phyloP scores from a whole-genome alignment of 1,139 yeast species.

The Geotrichum reessii region DNA sequence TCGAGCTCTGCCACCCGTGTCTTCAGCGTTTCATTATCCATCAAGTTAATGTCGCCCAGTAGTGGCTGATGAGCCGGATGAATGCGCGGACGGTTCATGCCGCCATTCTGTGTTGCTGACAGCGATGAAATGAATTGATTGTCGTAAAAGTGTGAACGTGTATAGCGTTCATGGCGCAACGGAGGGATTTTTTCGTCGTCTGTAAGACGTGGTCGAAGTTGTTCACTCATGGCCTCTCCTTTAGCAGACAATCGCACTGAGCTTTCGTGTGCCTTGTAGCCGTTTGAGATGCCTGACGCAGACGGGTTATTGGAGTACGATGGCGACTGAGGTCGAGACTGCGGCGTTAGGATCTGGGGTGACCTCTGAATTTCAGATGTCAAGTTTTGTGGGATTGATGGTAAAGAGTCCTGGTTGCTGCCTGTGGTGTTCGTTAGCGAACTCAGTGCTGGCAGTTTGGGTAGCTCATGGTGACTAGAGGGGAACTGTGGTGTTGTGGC shows the following conservation, averaged over 20 bases:
- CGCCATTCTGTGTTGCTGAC: constrained; percentile 1
- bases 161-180: constrained; percentile 20
- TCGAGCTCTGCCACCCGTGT: constrained; percentile 52
- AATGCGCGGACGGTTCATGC: constrained; percentile 16
- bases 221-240: constrained; percentile 33
- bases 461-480: constrained; percentile 6
- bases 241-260: constrained; percentile 8
- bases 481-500: constrained; percentile 16
- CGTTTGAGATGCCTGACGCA: not conserved
- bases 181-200: constrained; percentile 35
- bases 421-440: constrained; percentile 11
- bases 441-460: constrained; percentile 16
- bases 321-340: constrained; percentile 25
- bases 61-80: not conserved
- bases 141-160: not conserved
- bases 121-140: not conserved
- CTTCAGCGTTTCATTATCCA: constrained; percentile 6
- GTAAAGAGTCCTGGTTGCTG: constrained; percentile 10
- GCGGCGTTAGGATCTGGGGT: constrained; percentile 29
- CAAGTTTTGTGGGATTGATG: constrained; percentile 11
- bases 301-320: not conserved
- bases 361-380: constrained; percentile 1
- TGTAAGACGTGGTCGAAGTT: constrained; percentile 33
- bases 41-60: not conserved
- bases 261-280: constrained; percentile 1